Base-by-base conservation (phyloP, 768 basidiomycete genomes). In the Lentinula sp. region DNA sequence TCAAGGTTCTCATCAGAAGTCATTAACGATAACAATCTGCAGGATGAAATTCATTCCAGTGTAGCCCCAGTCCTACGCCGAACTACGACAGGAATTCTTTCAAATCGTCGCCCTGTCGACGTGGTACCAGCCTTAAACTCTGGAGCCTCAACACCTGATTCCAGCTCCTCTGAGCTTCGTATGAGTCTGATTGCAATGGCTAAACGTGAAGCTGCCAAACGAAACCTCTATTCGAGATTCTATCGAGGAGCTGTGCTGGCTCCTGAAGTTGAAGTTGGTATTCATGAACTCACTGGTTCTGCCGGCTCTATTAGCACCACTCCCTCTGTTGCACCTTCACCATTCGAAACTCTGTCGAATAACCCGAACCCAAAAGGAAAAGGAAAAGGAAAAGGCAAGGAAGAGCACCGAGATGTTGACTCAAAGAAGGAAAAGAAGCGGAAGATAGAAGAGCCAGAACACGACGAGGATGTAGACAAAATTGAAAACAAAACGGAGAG, bases 191-290 rank as follows among this genome's bases (percentile, higher is more conserved):
- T 93, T 57, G 76, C 83, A 0, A 70, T 75, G 3, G 90, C 92
- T 5, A 93, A 92, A 71, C 80, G 88, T 49, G 89, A 93, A 65
- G 85, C 90, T 9, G 95, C 93, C 0, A 84, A 81, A 62, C 78
- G 83, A 10, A 79, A 78, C 18, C 78, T 98, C 3, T 98, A 97
- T 70, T 78, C 91, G 4, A 79, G 79, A 61, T 96, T 97, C 71
- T 90, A 88, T 68, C 83, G 87, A 23, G 95, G 93, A 0, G 85
- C 89, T 18, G 75, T 88, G 37, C 71, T 92, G 16, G 82, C 82
- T 1, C 82, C 82, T 23, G 82, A 80, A 43, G 59, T 66, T 5
- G 61, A 64, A 45, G 13, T 5, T 3, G 13, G 13, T 16, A 21
- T 6, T 13, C 1, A 40, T 2, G 10, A 13, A 18, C 13, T 31